Conservation (phyloP, 2,329 filamentous ascomycete species). For the Penicillium sp. region DNA sequence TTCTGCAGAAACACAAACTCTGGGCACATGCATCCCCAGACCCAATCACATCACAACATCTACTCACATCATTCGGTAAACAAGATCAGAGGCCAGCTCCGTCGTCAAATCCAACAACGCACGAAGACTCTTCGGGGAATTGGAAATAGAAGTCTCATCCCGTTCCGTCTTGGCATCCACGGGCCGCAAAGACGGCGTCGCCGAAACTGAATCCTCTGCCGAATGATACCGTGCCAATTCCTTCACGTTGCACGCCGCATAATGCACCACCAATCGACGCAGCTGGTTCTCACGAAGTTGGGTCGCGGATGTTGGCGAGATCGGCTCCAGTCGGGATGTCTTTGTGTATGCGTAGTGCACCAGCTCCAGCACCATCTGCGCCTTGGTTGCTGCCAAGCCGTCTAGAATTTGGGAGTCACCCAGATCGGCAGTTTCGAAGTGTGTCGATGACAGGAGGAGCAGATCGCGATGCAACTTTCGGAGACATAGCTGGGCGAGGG, state of each 20-base stretch:
- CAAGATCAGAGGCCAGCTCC: conserved; percentile 36
- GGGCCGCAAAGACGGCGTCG: conserved; percentile 16
- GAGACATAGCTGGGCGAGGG: conserved; percentile 34
- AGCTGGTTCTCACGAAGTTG: conserved; percentile 35
- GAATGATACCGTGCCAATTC: conserved; percentile 31
- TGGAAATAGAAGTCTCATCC: conserved; percentile 11
- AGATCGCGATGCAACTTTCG: conserved; percentile 35
- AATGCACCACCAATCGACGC: conserved; percentile 34
- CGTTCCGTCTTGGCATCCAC: conserved; percentile 15
- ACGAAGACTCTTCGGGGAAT: conserved; percentile 26
- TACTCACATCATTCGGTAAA: conserved; percentile 35
- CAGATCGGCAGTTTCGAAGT: conserved; percentile 9
- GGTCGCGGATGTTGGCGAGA: conserved; percentile 29
- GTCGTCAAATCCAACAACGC: conserved; percentile 31
- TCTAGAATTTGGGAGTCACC: conserved; percentile 17
- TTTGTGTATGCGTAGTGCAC: conserved; percentile 34
- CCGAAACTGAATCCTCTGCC: conserved; percentile 20
- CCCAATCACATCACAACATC: conserved; percentile 7
- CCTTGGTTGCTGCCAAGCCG: conserved; percentile 24
- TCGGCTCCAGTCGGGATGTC: conserved; percentile 35
- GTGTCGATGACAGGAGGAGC: conserved; percentile 24
- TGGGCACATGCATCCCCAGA: neutral
- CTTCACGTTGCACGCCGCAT: conserved; percentile 35
- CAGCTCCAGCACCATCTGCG: conserved; percentile 32
- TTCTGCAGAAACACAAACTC: neutral